Evolutionary conservation across 805 yeast species (phyloP).

Genomic region (Candida fluviatilis): DNA sequence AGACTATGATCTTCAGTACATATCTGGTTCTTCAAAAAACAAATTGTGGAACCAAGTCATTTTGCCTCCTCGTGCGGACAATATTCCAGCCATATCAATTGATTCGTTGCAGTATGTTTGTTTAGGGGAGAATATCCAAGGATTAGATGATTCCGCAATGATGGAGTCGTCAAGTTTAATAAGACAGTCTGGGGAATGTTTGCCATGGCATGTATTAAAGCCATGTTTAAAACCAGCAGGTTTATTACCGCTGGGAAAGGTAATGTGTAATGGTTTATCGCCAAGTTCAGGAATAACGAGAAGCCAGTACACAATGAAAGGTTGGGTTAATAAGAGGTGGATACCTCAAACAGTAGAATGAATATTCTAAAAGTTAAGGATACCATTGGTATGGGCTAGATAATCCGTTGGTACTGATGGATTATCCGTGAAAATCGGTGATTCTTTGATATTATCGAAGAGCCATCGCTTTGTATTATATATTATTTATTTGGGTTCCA

Average conservation of each 20-base stretch:
- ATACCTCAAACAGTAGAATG: constrained; percentile 7
- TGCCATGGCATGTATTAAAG: constrained; percentile 20
- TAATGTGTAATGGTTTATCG: constrained; percentile 24
- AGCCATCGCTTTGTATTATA: not conserved
- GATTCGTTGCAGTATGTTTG: constrained; percentile 19
- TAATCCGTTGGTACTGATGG: too few species aligned
- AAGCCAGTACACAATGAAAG: constrained; percentile 47
- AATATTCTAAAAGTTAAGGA: too few species aligned
- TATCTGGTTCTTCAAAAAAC: constrained; percentile 43
- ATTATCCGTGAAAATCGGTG: not conserved
- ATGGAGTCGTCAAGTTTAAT: constrained; percentile 8
- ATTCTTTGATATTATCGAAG: not conserved
- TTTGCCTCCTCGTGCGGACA: constrained; percentile 48
- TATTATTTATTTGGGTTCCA: not conserved
- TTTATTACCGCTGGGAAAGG: constrained; percentile 15
- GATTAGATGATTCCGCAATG: not conserved
- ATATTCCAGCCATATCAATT: constrained; percentile 17
- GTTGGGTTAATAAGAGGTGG: constrained; percentile 50
- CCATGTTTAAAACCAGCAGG: constrained; percentile 34
- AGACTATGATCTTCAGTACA: constrained; percentile 20
- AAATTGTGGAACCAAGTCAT: constrained; percentile 53
- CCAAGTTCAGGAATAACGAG: constrained; percentile 37
- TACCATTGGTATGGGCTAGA: too few species aligned
- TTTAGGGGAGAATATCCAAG: constrained; percentile 15
- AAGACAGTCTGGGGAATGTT: constrained; percentile 17